These are phyloP conservation scores for Backusella macrospora DNA, from an alignment of 192 early-diverging fungal genomes.

Conservation along the genomic window DNA sequence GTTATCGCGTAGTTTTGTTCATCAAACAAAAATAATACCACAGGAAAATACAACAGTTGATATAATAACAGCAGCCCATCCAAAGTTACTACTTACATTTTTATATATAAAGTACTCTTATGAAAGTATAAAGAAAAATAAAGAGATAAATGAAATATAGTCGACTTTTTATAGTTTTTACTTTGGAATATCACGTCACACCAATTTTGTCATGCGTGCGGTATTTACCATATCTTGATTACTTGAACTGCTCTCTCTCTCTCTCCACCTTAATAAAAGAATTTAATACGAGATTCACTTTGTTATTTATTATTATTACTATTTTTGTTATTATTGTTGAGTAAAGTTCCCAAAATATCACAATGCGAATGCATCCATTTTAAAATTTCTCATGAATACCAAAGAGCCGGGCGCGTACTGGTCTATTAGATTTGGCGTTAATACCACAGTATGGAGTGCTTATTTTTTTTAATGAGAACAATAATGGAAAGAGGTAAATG, in stretches of 20 bases:
- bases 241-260: too few species aligned
- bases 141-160: background rate
- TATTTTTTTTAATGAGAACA: too few species aligned
- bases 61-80: background rate
- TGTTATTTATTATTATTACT: too few species aligned
- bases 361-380: background rate
- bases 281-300: too few species aligned
- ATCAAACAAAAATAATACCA: background rate
- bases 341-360: too few species aligned
- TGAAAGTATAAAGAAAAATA: constrained; percentile 6
- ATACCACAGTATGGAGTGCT: too few species aligned
- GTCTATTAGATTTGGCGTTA: background rate
- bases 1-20: background rate
- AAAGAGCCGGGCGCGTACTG: background rate
- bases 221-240: too few species aligned
- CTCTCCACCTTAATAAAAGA: too few species aligned
- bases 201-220: constrained; percentile 6
- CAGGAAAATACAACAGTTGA: background rate
- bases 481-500: too few species aligned
- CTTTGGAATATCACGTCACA: background rate
- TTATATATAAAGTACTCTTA: background rate
- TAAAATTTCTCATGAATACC: background rate
- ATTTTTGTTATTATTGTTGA: too few species aligned
- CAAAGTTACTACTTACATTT: background rate
- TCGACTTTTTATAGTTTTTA: constrained; percentile 7